phyloP scores from a whole-genome alignment of 2,329 filamentous ascomycete genomes.

The Aureobasidium pullulans region DNA sequence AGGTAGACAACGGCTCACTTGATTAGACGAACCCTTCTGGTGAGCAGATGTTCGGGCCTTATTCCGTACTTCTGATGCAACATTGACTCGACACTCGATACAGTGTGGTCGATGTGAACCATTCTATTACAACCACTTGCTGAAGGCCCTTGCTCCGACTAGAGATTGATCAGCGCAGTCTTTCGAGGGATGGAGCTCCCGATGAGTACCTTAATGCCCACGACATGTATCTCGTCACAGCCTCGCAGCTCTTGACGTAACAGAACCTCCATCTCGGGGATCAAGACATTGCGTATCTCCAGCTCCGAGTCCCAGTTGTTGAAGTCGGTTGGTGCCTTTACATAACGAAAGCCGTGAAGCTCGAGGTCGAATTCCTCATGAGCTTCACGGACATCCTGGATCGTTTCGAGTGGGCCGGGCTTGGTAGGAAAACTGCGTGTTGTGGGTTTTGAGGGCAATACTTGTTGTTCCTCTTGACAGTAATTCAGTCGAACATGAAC shows the following conservation, averaged over 20 bases:
- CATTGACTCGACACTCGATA: constrained; percentile 21
- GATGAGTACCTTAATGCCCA: constrained; percentile 17
- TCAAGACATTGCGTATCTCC: constrained; percentile 16
- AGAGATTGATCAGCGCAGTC: not conserved
- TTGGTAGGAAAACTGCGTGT: too few species aligned
- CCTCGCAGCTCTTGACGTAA: constrained; percentile 20
- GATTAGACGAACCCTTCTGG: constrained; percentile 19
- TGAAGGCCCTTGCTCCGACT: not conserved
- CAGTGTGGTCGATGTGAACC: constrained; percentile 25
- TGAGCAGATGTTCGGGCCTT: constrained; percentile 21
- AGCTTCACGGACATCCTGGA: constrained; percentile 19
- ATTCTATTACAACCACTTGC: constrained; percentile 16
- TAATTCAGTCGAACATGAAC: constrained; percentile 23
- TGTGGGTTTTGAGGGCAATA: too few species aligned
- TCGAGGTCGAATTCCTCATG: constrained; percentile 18
- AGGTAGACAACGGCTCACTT: constrained; percentile 8
- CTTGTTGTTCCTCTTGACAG: not conserved
- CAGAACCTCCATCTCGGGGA: constrained; percentile 19
- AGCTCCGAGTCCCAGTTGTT: constrained; percentile 18
- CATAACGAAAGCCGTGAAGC: constrained; percentile 21
- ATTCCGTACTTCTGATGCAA: constrained; percentile 22
- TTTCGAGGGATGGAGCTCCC: not conserved
- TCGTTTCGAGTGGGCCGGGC: constrained; percentile 17
- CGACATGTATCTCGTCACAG: constrained; percentile 23
- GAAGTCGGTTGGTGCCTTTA: constrained; percentile 18